Conservation (phyloP, 2,329 filamentous ascomycete species). For the Lachnellula willkommii region DNA sequence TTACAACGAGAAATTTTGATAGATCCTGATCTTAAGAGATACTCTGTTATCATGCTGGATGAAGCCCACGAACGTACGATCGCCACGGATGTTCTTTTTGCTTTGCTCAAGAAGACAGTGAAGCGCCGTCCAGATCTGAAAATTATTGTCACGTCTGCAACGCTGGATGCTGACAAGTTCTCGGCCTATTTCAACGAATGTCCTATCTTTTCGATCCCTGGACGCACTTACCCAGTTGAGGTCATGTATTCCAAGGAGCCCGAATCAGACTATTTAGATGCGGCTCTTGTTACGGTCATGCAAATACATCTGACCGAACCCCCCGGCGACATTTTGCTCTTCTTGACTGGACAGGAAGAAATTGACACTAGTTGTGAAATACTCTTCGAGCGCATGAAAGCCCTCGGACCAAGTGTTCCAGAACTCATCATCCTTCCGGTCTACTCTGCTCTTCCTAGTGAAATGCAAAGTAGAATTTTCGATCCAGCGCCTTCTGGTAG, state of each 20-base stretch:
- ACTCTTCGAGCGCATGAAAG: slow-evolving; percentile 92
- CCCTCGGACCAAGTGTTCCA: slow-evolving; percentile 81
- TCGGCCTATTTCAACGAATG: slow-evolving; percentile 93
- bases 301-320: slow-evolving; percentile 94
- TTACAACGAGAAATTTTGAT: slow-evolving; percentile 90
- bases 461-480: slow-evolving; percentile 92
- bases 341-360: slow-evolving; percentile 95
- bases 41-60: slow-evolving; percentile 96
- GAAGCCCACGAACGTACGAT: slow-evolving; percentile 98
- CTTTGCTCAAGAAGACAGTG: slow-evolving; percentile 86
- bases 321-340: slow-evolving; percentile 88
- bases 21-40: slow-evolving; percentile 81
- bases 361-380: slow-evolving; percentile 95
- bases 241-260: slow-evolving; percentile 93
- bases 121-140: slow-evolving; percentile 83
- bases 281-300: slow-evolving; percentile 94
- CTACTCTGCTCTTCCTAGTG: slow-evolving; percentile 88
- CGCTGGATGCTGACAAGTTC: slow-evolving; percentile 95
- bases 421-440: slow-evolving; percentile 91
- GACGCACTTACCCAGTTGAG: slow-evolving; percentile 91
- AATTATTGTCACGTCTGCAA: slow-evolving; percentile 93
- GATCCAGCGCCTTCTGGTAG: slow-evolving; percentile 82
- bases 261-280: slow-evolving; percentile 91
- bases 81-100: slow-evolving; percentile 91
- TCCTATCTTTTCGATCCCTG: slow-evolving; percentile 94